Percentiles rank a stretch among this genome's conserved stretches.
These are phyloP conservation scores for Pythium rishiriense DNA, from an alignment of 352 stramenopile genomes.

Conservation along the genomic window DNA sequence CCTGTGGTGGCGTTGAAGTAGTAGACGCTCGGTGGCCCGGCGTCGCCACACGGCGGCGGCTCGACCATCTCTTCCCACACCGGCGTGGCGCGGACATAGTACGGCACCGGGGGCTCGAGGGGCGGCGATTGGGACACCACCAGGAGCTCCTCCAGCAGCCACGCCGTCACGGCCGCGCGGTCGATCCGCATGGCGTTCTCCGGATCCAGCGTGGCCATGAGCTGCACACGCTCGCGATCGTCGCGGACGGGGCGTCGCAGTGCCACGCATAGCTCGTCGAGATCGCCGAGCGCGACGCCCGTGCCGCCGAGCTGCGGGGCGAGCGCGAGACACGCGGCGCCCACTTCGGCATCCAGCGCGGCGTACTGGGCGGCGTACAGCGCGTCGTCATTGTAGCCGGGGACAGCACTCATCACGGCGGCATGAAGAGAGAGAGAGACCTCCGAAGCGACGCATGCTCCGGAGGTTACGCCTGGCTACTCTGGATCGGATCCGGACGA, in stretches of 20 bases:
- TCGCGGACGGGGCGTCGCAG: slow-evolving; percentile 44
- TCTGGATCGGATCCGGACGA: neutral
- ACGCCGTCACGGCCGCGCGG: slow-evolving; percentile 52
- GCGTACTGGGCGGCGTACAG: slow-evolving; percentile 45
- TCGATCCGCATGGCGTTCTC: slow-evolving; percentile 59
- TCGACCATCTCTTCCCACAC: slow-evolving; percentile 57
- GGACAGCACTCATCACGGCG: neutral
- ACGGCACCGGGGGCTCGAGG: neutral
- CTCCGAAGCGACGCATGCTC: neutral
- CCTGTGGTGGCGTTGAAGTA: slow-evolving; percentile 57
- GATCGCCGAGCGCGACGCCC: slow-evolving; percentile 38
- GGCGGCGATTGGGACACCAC: neutral
- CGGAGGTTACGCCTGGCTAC: slow-evolving; percentile 1
- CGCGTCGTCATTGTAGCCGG: slow-evolving; percentile 2
- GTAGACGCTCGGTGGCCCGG: slow-evolving; percentile 23
- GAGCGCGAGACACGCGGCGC: slow-evolving; percentile 38
- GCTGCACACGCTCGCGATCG: slow-evolving; percentile 40
- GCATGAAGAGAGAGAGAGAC: neutral
- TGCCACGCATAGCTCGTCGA: slow-evolving; percentile 48
- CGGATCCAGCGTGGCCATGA: slow-evolving; percentile 61
- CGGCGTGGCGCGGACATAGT: slow-evolving; percentile 25
- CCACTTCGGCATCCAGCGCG: slow-evolving; percentile 49
- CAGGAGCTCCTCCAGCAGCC: slow-evolving; percentile 42
- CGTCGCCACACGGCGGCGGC: slow-evolving; percentile 12
- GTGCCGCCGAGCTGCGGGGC: slow-evolving; percentile 35